These are phyloP conservation scores for Lentinula edodes DNA, from an alignment of 768 basidiomycete genomes.

Conservation along the genomic window DNA sequence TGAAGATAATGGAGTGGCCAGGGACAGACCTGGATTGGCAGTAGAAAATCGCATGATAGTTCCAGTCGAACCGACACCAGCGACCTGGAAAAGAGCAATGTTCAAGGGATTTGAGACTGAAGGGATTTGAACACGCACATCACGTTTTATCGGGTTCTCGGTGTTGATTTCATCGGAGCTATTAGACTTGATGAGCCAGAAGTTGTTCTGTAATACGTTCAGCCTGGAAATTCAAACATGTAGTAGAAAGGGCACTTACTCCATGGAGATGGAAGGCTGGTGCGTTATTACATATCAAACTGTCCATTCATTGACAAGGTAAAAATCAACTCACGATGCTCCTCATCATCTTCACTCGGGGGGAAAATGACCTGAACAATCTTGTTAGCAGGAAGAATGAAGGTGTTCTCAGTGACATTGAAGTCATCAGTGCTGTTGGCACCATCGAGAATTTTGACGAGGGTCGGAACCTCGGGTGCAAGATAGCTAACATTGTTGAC, in stretches of 20 bases:
- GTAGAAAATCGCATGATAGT: slow-evolving; percentile 46
- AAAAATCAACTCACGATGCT: slow-evolving; percentile 13
- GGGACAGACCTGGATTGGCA: slow-evolving; percentile 40
- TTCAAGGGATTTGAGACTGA: neutral
- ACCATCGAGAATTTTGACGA: slow-evolving; percentile 28
- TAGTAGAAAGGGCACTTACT: slow-evolving; percentile 9
- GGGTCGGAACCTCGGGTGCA: slow-evolving; percentile 18
- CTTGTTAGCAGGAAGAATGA: slow-evolving; percentile 29
- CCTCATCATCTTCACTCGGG: slow-evolving; percentile 21
- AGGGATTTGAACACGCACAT: slow-evolving; percentile 9
- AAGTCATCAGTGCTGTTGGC: slow-evolving; percentile 21
- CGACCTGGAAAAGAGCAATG: slow-evolving; percentile 7
- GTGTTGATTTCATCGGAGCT: slow-evolving; percentile 24
- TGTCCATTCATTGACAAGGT: neutral
- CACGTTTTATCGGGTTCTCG: slow-evolving; percentile 43
- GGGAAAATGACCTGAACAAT: slow-evolving; percentile 33
- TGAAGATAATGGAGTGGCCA: neutral
- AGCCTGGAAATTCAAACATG: neutral
- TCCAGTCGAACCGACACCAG: slow-evolving; percentile 13
- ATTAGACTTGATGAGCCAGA: slow-evolving; percentile 35
- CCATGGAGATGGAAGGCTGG: slow-evolving; percentile 23
- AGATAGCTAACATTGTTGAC: slow-evolving; percentile 27
- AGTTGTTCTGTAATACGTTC: slow-evolving; percentile 22
- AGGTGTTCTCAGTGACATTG: slow-evolving; percentile 12
- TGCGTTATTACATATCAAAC: slow-evolving; percentile 7